Percentiles rank a stretch among this genome's conserved stretches.
These are phyloP conservation scores for Vitis cinerea DNA, from an alignment of 164 flowering plant species.

Conservation along the genomic window DNA sequence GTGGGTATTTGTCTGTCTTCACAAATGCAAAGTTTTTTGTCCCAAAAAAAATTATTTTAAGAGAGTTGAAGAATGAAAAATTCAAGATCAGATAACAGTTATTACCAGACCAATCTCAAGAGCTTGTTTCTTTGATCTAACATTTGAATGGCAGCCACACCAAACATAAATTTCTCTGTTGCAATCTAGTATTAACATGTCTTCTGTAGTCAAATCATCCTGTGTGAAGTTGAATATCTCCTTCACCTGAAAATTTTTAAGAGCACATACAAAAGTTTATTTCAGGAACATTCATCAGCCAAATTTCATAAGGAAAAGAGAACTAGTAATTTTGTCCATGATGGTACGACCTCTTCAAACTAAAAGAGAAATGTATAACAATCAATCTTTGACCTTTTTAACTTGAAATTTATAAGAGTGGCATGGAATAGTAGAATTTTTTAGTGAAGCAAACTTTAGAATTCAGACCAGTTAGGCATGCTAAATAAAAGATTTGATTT, in stretches of 20 bases:
- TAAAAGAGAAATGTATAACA: no score
- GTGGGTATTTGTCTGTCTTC: no score
- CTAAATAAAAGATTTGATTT: no score
- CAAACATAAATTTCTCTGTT: constrained; percentile 65
- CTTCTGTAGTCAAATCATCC: constrained; percentile 86
- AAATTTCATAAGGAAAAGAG: neutral
- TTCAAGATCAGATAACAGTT: neutral
- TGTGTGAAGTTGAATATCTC: constrained; percentile 82
- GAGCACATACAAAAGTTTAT: neutral
- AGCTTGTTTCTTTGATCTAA: constrained; percentile 46
- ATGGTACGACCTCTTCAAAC: no score
- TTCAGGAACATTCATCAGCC: neutral
- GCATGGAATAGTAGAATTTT: no score
- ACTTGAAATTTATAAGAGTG: no score
- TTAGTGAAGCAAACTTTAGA: no score
- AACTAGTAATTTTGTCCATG: no score
- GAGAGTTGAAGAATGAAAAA: neutral
- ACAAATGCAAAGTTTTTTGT: neutral
- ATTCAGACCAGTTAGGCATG: no score
- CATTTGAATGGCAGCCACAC: constrained; percentile 55
- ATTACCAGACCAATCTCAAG: constrained; percentile 54
- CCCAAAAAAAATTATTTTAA: neutral
- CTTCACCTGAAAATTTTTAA: constrained; percentile 48
- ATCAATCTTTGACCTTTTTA: no score
- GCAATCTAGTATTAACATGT: constrained; percentile 69